These are phyloP conservation scores for Eremothecium coryli DNA, from an alignment of 1,139 yeast species.

Conservation along the genomic window DNA sequence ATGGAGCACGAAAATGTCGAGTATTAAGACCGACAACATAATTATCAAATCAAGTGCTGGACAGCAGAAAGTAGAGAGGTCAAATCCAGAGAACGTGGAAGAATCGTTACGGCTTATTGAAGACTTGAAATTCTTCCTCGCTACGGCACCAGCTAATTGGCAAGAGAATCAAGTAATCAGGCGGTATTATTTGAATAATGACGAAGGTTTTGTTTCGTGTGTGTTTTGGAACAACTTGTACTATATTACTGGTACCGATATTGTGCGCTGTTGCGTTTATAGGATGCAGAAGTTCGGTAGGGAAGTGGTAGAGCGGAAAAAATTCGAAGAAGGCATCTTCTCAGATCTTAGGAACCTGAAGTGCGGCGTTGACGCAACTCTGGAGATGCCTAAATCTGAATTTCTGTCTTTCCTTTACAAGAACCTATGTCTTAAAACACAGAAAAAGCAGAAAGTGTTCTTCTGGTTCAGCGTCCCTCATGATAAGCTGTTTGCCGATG, in stretches of 20 bases:
- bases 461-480: slow-evolving; percentile 96
- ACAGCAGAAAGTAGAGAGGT: slow-evolving; percentile 1
- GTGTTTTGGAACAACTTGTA: slow-evolving; percentile 87
- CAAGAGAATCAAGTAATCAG: slow-evolving; percentile 81
- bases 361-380: slow-evolving; percentile 78
- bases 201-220: slow-evolving; percentile 86
- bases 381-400: slow-evolving; percentile 81
- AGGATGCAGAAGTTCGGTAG: slow-evolving; percentile 89
- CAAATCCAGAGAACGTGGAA: slow-evolving; percentile 10
- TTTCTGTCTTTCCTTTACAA: slow-evolving; percentile 78
- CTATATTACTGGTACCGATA: slow-evolving; percentile 92
- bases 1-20: slow-evolving; percentile 1
- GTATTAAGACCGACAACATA: slow-evolving; percentile 7
- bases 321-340: slow-evolving; percentile 94
- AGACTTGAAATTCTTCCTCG: slow-evolving; percentile 72
- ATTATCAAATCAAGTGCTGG: slow-evolving; percentile 1
- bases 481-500: slow-evolving; percentile 87
- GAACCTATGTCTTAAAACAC: slow-evolving; percentile 84
- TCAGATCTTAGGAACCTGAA: slow-evolving; percentile 82
- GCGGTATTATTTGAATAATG: slow-evolving; percentile 75
- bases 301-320: slow-evolving; percentile 72
- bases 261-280: slow-evolving; percentile 83
- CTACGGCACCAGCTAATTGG: slow-evolving; percentile 95
- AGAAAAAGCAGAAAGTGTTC: slow-evolving; percentile 93
- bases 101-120: slow-evolving; percentile 47